phyloP scores from a whole-genome alignment of 441 rosid species.

The Erysimum pusillum region DNA sequence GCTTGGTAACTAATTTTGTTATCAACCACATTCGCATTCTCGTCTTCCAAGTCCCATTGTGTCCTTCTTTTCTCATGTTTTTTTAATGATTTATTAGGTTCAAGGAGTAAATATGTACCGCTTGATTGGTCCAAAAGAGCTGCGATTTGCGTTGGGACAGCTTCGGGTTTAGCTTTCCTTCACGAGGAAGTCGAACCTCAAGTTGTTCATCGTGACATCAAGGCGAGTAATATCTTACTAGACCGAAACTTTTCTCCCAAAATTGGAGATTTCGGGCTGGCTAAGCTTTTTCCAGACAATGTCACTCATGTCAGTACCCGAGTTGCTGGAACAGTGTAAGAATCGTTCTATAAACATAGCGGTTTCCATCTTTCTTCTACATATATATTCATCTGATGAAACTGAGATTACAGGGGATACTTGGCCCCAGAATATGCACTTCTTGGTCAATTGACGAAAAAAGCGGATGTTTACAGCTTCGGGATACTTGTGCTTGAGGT shows the following conservation, averaged over 20 bases:
- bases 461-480: constrained; percentile 93
- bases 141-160: constrained; percentile 81
- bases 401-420: constrained; percentile 73
- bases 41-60: not conserved
- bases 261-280: constrained; percentile 95
- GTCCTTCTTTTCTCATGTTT: constrained; percentile 27
- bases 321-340: constrained; percentile 89
- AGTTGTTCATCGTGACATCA: constrained; percentile 92
- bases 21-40: not conserved
- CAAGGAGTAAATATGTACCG: constrained; percentile 52
- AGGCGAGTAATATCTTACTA: constrained; percentile 91
- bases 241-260: constrained; percentile 79
- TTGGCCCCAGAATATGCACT: constrained; percentile 96
- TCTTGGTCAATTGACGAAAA: constrained; percentile 87
- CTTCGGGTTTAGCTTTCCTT: constrained; percentile 81
- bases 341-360: constrained; percentile 16
- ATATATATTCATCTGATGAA: constrained; percentile 29
- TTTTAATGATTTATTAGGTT: constrained; percentile 54
- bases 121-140: constrained; percentile 83
- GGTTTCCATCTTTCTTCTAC: not conserved
- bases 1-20: constrained; percentile 58
- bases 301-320: constrained; percentile 93
- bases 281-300: constrained; percentile 90
- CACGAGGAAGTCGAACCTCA: constrained; percentile 84
- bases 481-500: constrained; percentile 94